phyloP scores from a whole-genome alignment of 805 yeast species.

The Lachancea waltii region DNA sequence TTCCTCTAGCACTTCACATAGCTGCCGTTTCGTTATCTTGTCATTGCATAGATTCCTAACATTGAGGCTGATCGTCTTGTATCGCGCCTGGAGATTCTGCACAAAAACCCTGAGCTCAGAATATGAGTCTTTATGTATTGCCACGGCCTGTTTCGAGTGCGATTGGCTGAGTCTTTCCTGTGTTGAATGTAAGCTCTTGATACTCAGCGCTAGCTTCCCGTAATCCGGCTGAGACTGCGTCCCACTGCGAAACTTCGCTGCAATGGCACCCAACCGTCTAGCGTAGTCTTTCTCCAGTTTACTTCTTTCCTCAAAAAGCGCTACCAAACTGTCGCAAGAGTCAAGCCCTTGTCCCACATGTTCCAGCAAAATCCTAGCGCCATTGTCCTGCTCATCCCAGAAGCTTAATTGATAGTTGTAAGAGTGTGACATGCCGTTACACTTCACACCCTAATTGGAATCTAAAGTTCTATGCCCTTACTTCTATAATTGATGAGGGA shows the following conservation, averaged over 20 bases:
- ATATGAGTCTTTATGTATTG: conserved; percentile 21
- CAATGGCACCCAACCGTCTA: conserved; percentile 30
- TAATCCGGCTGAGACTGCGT: conserved; percentile 23
- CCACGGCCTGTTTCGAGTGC: conserved; percentile 28
- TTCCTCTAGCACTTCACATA: conserved; percentile 24
- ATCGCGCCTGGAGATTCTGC: conserved; percentile 23
- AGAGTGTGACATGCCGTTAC: conserved; percentile 10
- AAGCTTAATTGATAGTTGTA: conserved; percentile 30
- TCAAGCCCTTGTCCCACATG: conserved; percentile 27
- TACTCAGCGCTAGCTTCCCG: conserved; percentile 22
- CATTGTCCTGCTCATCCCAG: conserved; percentile 33
- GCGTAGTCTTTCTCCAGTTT: conserved; percentile 31
- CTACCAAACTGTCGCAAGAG: conserved; percentile 22
- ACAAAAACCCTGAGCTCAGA: conserved; percentile 24
- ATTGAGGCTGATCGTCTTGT: conserved; percentile 26
- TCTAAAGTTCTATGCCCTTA: neutral
- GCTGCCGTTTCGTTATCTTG: conserved; percentile 25
- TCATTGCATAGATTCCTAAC: conserved; percentile 27
- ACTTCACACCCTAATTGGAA: neutral
- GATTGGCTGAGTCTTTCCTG: conserved; percentile 27
- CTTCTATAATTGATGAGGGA: neutral
- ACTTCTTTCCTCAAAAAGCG: conserved; percentile 26
- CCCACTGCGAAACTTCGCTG: conserved; percentile 22
- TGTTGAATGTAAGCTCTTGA: conserved; percentile 14
- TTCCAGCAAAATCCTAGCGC: conserved; percentile 24